Base-by-base conservation (phyloP, 208 protist genomes). In the Angomonas ambiguus region DNA sequence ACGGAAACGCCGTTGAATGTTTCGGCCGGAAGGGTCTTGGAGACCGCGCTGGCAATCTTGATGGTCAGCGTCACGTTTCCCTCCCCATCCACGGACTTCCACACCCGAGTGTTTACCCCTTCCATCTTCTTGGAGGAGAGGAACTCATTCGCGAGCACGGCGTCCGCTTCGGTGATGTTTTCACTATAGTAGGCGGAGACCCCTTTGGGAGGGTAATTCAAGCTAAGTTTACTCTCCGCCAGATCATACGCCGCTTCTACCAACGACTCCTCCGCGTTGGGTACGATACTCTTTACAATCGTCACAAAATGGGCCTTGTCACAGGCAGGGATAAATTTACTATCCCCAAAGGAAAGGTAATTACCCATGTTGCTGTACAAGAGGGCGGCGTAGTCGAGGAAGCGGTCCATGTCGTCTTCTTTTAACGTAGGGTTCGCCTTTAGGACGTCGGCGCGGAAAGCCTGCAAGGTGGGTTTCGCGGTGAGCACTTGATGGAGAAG, bases 301-400 rank as follows among this genome's bases (percentile, higher is more conserved):
- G 34, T 45, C 53, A 53, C 65, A 25, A 97, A 94, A 0, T 51
- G 62, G 16, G 90, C 82, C 42, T 75, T 62, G 8, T 69, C 28
- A 60, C 82, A 84, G 41, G 80, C 51, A 1, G 91, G 91, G 18
- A 97, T 59, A 48, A 97, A 96, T 76, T 98, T 98, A 60, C 75
- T 92, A 76, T 98, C 94, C 34, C 95, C 95, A 67, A 98, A 98
- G 27, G 69, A 83, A 18, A 85, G 53, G 63, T 97, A 98, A 82
- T 98, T 98, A 65, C 95, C 94, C 84, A 95, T 85, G 78, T 97
- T 98, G 27, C 78, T 69, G 79, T 91, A 96, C 35, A 97, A 77
- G 30, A 79, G 53, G 8, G 91, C 84, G 11, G 80, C 65, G 78
- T 96, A 98, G 51, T 90, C 65, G 3, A 94, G 33, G 32, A 98